Percentiles rank a stretch among this genome's conserved stretches.
Conservation (phyloP, 2,329 filamentous ascomycete species). For the Penicillium concentricum region DNA sequence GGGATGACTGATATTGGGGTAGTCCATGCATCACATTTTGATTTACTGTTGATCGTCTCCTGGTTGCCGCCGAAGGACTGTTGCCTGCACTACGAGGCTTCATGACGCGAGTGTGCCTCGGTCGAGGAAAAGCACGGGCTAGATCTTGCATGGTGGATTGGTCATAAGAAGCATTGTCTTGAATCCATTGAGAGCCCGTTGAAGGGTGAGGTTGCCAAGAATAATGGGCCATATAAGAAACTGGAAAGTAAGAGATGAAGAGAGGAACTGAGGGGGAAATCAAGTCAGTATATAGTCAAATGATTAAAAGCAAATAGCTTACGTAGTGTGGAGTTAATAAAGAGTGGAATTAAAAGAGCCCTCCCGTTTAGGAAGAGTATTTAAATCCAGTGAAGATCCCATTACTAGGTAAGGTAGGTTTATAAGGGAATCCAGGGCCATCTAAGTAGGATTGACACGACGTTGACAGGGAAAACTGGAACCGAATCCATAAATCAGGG, state of each 20-base stretch:
- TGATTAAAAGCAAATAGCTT: slow-evolving; percentile 4
- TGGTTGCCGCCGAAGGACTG: slow-evolving; percentile 56
- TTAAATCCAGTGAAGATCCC: slow-evolving; percentile 14
- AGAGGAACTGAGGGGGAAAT: slow-evolving; percentile 3
- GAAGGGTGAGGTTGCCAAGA: slow-evolving; percentile 28
- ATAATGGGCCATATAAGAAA: slow-evolving; percentile 32
- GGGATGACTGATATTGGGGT: slow-evolving; percentile 41
- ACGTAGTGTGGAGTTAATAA: slow-evolving; percentile 3
- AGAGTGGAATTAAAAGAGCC: slow-evolving; percentile 3
- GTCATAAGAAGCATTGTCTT: slow-evolving; percentile 21
- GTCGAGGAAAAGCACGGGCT: slow-evolving; percentile 47
- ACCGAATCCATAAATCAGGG: slow-evolving; percentile 22
- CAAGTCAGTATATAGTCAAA: slow-evolving; percentile 12
- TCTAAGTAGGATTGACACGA: slow-evolving; percentile 41
- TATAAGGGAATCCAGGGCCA: slow-evolving; percentile 30
- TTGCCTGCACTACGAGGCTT: slow-evolving; percentile 69
- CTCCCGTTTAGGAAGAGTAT: slow-evolving; percentile 12
- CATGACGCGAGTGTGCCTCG: slow-evolving; percentile 55
- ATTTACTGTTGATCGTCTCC: slow-evolving; percentile 56
- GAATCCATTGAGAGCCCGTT: slow-evolving; percentile 30
- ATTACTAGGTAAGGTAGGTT: slow-evolving; percentile 9
- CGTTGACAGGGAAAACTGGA: slow-evolving; percentile 32
- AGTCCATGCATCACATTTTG: slow-evolving; percentile 49
- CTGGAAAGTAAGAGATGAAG: background rate
- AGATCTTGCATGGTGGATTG: slow-evolving; percentile 39